Base-by-base conservation (phyloP, 345 rosid species). In the Erysimum cheiranthoides region DNA sequence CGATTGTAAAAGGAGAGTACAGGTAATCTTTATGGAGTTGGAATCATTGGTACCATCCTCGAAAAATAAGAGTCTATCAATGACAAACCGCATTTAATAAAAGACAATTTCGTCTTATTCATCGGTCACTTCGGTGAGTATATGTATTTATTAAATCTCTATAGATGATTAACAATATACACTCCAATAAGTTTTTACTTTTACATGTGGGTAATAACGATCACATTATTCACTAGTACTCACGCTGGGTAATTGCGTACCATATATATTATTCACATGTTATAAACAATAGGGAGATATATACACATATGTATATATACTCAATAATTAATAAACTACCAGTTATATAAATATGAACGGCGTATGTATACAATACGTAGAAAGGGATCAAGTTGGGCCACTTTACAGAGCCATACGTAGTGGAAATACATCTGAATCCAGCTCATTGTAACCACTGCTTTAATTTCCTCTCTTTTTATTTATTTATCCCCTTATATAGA, bases 391-490 rank as follows among this genome's bases (percentile, higher is more conserved):
- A 66, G 78, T 73, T 73, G 78, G 63, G 47, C 66, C 65, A 67
- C 81, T 78, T 78, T 78, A 78, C 78, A 73, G 81, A 72, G 66
- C 58, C 65, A 78, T 72, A 66, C 78, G 73, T 78, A 73, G 78
- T 78, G 77, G 73, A 59, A 78, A 72, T 78, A 68, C 78, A 67
- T 67, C 68, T 78, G 53, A 78, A 67, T 60, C 78, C 81, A 78
- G 81, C 81, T 78, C 77, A 78, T 60, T 78, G 28, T 78, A 78
- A 78, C 81, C 81, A 78, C 77, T 72, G 58, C 73, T 78, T 77
- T 66, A 73, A 47, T 50, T 66, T 70, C 53, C 10, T 36, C 10
- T 60, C 21, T 32, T 50, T 43, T 32, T 32, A 46, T 64, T 64
- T 35, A 57, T 72, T 42, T 66, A 71, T 65, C 17, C 65, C 49